These are phyloP conservation scores for Grigorovia yakushimaensis DNA, from an alignment of 805 yeast genomes.

Conservation along the genomic window DNA sequence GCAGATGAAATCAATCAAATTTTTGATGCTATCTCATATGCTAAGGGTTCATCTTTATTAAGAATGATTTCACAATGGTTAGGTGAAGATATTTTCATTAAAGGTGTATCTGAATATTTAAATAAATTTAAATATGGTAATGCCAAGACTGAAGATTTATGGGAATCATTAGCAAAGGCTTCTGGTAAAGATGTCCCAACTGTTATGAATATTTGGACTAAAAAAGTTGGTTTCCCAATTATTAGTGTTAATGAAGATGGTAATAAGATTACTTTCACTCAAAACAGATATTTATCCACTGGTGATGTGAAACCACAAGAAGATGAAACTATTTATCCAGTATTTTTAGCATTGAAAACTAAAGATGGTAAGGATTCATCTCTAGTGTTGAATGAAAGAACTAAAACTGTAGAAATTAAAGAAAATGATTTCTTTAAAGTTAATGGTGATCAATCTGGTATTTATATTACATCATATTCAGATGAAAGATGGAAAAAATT, in stretches of 20 bases:
- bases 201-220: conserved; percentile 77
- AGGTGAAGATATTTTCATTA: conserved; percentile 66
- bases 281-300: conserved; percentile 64
- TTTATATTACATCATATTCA: conserved; percentile 64
- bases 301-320: conserved; percentile 73
- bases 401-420: conserved; percentile 36
- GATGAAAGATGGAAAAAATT: conserved; percentile 60
- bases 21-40: conserved; percentile 75
- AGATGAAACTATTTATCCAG: conserved; percentile 58
- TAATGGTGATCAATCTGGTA: conserved; percentile 66
- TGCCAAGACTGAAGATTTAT: conserved; percentile 65
- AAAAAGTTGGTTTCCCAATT: conserved; percentile 69
- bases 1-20: conserved; percentile 78
- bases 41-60: conserved; percentile 70
- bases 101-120: conserved; percentile 71
- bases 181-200: conserved; percentile 62
- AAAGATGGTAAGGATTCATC: conserved; percentile 51
- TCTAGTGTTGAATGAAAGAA: conserved; percentile 43
- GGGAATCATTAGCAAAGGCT: conserved; percentile 62
- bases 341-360: conserved; percentile 57
- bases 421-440: conserved; percentile 49
- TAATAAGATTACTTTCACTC: conserved; percentile 46
- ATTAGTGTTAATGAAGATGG: conserved; percentile 53
- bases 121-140: conserved; percentile 70
- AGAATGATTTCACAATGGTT: conserved; percentile 75